Base-by-base conservation (phyloP, 441 rosid species). In the Biscutella laevigata region DNA sequence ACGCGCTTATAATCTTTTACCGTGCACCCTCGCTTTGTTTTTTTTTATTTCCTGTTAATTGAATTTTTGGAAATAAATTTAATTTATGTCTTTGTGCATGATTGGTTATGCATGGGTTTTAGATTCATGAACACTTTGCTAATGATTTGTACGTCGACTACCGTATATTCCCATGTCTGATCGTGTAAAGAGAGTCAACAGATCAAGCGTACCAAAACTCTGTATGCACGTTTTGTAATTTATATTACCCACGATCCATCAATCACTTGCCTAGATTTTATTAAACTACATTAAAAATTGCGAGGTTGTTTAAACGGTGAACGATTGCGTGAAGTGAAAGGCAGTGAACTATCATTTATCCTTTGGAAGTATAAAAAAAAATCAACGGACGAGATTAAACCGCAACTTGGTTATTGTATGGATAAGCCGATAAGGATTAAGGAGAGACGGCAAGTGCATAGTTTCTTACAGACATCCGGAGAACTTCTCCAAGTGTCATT, bases 361-460 rank as follows among this genome's bases (percentile, higher is more conserved):
- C 16, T 4, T 37, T 28, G 26, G 9, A 16, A 38, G 42, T 22
- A n/a, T n/a, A n/a, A n/a, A n/a, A 13, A 12, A 33, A 55, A 11
- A 43, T 24, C 2, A 56, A 33, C 2, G 44, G 62, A 56, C 62
- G 33, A 64, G 20, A 64, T 56, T 33, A 40, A 64, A 56, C 63
- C 61, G 63, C 69, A 40, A 56, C 46, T 40, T 41, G 27, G 40
- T 21, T 64, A 26, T 64, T 28, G 38, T 25, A n/a, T n/a, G n/a
- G n/a, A n/a, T n/a, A n/a, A n/a, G n/a, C 56, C 57, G 69, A 64
- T 64, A 64, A 56, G 63, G 58, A 40, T 42, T 34, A 63, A 40
- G 20, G 19, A 25, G 46, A 13, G 12, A 2, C 36, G 36, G 37
- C 53, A 40, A 64, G 20, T 64, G 51, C 33, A 3, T 5, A 25